phyloP scores from a whole-genome alignment of 768 basidiomycete genomes.

The Lepiota subincarnata region DNA sequence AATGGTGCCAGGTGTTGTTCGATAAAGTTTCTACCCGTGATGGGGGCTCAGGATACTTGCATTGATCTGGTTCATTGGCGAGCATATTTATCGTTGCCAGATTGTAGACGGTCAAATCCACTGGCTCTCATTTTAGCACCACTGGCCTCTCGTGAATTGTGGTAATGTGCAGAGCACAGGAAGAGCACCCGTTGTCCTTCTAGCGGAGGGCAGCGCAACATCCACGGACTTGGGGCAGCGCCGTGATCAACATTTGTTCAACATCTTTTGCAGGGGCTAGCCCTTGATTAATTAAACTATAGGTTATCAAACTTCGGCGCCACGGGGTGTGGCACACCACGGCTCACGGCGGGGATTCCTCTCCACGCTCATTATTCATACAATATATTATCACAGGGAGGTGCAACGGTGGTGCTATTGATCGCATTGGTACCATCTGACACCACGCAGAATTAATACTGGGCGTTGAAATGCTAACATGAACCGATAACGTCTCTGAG shows the following conservation, averaged over 20 bases:
- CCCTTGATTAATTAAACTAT: not conserved
- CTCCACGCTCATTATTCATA: not conserved
- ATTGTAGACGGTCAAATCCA: too few species aligned
- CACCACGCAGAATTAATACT: not conserved
- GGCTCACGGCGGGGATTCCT: not conserved
- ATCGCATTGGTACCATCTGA: not conserved
- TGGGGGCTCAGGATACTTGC: not conserved
- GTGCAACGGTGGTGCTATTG: slow-evolving; percentile 9
- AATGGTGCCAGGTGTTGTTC: slow-evolving; percentile 22
- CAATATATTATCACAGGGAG: slow-evolving; percentile 8
- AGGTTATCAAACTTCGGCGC: not conserved
- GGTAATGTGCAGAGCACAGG: not conserved
- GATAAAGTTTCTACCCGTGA: not conserved
- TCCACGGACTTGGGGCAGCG: not conserved
- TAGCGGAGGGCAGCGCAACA: not conserved
- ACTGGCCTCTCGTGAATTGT: not conserved
- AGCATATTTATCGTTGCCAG: not conserved
- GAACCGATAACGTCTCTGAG: not conserved
- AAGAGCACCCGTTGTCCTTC: not conserved
- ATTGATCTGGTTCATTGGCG: not conserved
- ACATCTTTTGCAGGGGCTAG: not conserved
- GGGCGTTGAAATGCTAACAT: not conserved
- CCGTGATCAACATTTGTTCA: not conserved
- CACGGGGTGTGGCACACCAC: not conserved
- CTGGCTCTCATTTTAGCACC: not conserved